Base-by-base conservation (phyloP, 176 grass and related monocot genomes). In the Urochloa ruziziensis region DNA sequence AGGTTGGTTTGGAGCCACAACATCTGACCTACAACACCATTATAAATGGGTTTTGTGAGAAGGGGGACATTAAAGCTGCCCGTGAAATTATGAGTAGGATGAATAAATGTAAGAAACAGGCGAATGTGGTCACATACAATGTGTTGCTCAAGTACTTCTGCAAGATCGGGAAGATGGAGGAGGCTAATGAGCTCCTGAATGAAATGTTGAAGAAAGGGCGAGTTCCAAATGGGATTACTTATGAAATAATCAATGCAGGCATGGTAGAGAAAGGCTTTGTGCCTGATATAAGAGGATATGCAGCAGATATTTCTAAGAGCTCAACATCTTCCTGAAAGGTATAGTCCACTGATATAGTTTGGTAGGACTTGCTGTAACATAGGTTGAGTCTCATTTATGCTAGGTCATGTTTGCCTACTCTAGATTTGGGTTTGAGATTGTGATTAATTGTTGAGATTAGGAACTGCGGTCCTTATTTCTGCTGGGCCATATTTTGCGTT, bases 181-280 rank as follows among this genome's bases (percentile, higher is more conserved):
- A 93, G 66, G 96, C 92, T 63, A 95, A 93, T 86, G 60, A 83
- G 47, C 70, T 95, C 67, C 70, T 98, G 72, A 98, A 98, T 83
- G 93, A 95, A 85, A 98, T 98, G 87, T 58, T 95, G 78, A 89
- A 93, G 85, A 98, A 90, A 86, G 89, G 93, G 28, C 76, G 91
- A 70, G 85, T 93, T 91, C 96, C 91, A 75, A 93, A 95, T 63
- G 81, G 83, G 82, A 14, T 88, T n/a, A 93, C 96, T 35, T 95
- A 95, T 88, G 89, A 88, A 51, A 91, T 86, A 67, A 98, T 98
- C 21, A 95, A 95, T 73, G 82, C 79, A 47, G 93, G 79, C 24
- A 98, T 98, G 96, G 70, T 93, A 21, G 88, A 98, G 75, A 98
- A 86, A 88, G 93, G 93, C 39, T 98, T 91, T 86, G 81, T 91